Evolutionary conservation across 768 basidiomycete species (phyloP).

Genomic region (Amyloporia xantha): DNA sequence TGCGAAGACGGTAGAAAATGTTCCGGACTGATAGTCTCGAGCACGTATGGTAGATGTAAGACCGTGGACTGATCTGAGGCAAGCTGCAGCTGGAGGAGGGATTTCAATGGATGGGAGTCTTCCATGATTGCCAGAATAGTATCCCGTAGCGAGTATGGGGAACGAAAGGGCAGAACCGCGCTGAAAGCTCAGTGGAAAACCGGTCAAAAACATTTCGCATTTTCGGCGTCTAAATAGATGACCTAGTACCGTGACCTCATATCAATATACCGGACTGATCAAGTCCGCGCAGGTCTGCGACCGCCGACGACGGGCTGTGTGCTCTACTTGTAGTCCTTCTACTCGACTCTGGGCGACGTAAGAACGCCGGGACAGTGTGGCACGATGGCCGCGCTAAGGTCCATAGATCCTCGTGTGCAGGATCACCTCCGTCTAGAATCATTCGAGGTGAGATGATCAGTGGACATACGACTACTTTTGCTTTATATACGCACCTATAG

Average conservation of each 20-base stretch:
- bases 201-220: not conserved
- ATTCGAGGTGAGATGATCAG: slow-evolving; percentile 31
- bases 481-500: slow-evolving; percentile 30
- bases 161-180: not conserved
- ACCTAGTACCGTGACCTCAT: not conserved
- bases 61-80: slow-evolving; percentile 61
- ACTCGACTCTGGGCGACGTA: no score
- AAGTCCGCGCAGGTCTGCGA: not conserved
- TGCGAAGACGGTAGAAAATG: slow-evolving; percentile 57
- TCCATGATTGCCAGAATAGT: slow-evolving; percentile 10
- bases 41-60: slow-evolving; percentile 49
- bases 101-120: slow-evolving; percentile 45
- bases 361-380: not conserved
- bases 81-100: slow-evolving; percentile 64
- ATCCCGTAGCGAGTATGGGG: no score
- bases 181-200: not conserved
- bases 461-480: no score
- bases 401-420: slow-evolving; percentile 43
- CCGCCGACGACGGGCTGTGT: not conserved
- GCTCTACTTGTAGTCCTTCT: no score
- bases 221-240: not conserved
- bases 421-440: slow-evolving; percentile 32
- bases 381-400: not conserved
- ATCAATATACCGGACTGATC: no score
- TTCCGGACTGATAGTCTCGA: slow-evolving; percentile 47